Evolutionary conservation across 2,329 filamentous ascomycete species (phyloP), one percentile per base, ranked within the genome.

Genomic region (Trichoderma gracile): DNA sequence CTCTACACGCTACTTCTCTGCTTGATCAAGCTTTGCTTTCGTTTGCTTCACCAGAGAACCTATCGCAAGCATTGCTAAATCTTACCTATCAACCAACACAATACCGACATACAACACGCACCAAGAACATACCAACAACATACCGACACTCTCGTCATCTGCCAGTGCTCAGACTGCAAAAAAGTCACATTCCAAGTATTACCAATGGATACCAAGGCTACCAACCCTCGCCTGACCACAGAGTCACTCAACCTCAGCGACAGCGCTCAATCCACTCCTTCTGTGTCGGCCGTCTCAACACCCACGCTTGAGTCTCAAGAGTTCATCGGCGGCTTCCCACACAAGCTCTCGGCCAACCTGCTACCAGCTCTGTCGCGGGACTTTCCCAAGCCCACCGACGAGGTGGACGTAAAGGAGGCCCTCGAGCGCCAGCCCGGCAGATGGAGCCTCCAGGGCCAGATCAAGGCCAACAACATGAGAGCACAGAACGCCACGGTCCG

Each of bases 391-490:
- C 80, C 81, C 2, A 54, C 68, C 1, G 67, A 72, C 2, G 75
- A 80, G 10, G 64, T 81, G 42, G 73, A 80, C 60, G 70, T 84
- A 15, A 73, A 76, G 43, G 75, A 80, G 68, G 75, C 81, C 53
- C 77, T 84, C 19, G 71, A 74, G 4, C 77, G 80, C 45, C 72
- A 76, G 61, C 81, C 81, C 2, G 77, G 76, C 66, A 79, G 71
- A 66, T 83, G 71, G 76, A 76, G 72, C 62, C 78, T 78, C 61
- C 71, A 72, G 54, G 77, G 77, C 19, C 71, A 77, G 65, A 69
- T 77, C 21, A 71, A 72, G 27, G 75, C 72, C 58, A 72, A 76
- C 60, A 70, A 71, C 67, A 65, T 74, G 72, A 66, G 69, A 67
- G 65, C 66, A 49, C 69, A 71, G 54, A 54, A 65, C 17, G 42